phyloP scores from a whole-genome alignment of 768 basidiomycete genomes.

The Phaeotremella fagi region DNA sequence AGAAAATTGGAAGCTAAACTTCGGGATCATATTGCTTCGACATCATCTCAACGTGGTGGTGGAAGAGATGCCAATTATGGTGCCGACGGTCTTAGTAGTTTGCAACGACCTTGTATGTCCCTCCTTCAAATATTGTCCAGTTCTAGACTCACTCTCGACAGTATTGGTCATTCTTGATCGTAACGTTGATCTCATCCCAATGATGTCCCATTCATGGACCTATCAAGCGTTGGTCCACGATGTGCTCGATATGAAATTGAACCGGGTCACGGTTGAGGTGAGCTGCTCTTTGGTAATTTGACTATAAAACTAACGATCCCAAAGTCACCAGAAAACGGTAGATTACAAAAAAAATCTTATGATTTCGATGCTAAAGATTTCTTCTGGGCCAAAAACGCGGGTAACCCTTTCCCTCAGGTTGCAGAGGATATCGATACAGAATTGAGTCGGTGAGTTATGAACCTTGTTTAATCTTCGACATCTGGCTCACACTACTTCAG shows the following conservation, averaged over 20 bases:
- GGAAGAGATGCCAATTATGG: slow-evolving; percentile 67
- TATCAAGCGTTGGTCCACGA: slow-evolving; percentile 98
- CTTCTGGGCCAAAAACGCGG: slow-evolving; percentile 96
- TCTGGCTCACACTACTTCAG: slow-evolving; percentile 14
- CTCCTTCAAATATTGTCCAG: neutral
- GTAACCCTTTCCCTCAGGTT: slow-evolving; percentile 95
- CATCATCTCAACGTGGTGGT: slow-evolving; percentile 36
- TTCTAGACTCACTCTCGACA: slow-evolving; percentile 46
- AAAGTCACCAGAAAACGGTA: slow-evolving; percentile 54
- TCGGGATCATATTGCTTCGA: slow-evolving; percentile 68
- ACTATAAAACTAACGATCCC: neutral
- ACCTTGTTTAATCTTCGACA: neutral
- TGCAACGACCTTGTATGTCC: slow-evolving; percentile 73
- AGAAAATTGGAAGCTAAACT: slow-evolving; percentile 90
- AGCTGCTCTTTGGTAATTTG: slow-evolving; percentile 8
- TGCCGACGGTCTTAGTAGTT: slow-evolving; percentile 71
- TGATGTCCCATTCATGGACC: slow-evolving; percentile 96
- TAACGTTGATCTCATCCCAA: slow-evolving; percentile 88
- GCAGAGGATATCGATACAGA: slow-evolving; percentile 95
- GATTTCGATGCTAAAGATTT: slow-evolving; percentile 98
- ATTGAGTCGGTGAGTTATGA: slow-evolving; percentile 63
- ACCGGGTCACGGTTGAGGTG: slow-evolving; percentile 75
- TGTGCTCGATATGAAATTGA: slow-evolving; percentile 93
- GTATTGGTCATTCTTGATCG: slow-evolving; percentile 91
- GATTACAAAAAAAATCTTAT: slow-evolving; percentile 68